Base-by-base conservation (phyloP, 106 monocot genomes). In the Iris macrosiphon region DNA sequence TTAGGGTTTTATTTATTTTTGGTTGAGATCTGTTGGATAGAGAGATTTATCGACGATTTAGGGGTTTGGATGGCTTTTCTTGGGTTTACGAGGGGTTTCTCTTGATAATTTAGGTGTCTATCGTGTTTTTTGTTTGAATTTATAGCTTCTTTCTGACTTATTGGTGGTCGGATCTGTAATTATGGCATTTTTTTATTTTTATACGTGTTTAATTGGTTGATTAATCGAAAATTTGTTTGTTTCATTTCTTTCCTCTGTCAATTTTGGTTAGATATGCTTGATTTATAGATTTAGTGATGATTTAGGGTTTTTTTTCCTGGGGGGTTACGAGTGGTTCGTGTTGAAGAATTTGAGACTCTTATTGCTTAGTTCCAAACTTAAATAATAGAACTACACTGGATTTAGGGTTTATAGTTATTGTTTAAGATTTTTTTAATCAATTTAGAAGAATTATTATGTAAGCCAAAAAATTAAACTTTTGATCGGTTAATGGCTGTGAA, bases 11-110 rank as follows among this genome's bases (percentile, higher is more conserved):
- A n/a, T n/a, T n/a, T n/a, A n/a, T n/a, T n/a, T n/a, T n/a, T n/a
- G n/a, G n/a, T n/a, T n/a, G n/a, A n/a, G n/a, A n/a, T n/a, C n/a
- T n/a, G n/a, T n/a, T n/a, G n/a, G n/a, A n/a, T n/a, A n/a, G n/a
- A n/a, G n/a, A n/a, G n/a, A n/a, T n/a, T n/a, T n/a, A n/a, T n/a
- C n/a, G n/a, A n/a, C n/a, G n/a, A n/a, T n/a, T n/a, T n/a, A n/a
- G n/a, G n/a, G n/a, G n/a, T n/a, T n/a, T n/a, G n/a, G n/a, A n/a
- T n/a, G n/a, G n/a, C n/a, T n/a, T n/a, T 38, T 25, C 24, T 38
- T 38, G 34, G 56, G 56, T 25, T 56, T 37, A 39, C 22, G 56
- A 39, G 15, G 29, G 29, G 50, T 50, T 28, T 30, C 29, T 50
- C n/a, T 26, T 7, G 26, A 15, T 30, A n/a, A 4, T 28, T 27